phyloP scores from a whole-genome alignment of 352 stramenopile genomes.

The Blastocystis sp. region DNA sequence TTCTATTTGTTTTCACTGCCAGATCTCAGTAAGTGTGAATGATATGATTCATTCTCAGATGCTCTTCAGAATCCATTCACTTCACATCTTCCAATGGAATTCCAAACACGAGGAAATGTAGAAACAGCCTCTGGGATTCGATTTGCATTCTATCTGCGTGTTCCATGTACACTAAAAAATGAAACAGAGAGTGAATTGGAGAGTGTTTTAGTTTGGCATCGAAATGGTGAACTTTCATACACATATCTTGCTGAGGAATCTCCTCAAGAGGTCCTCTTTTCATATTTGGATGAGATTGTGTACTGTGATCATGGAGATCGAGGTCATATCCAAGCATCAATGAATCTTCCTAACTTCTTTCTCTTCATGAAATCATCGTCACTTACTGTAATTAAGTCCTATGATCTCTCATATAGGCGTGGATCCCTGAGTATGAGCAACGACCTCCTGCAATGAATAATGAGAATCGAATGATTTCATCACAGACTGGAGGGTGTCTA shows the following conservation, averaged over 20 bases:
- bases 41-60: not conserved
- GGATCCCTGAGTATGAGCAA: not conserved
- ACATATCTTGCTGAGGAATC: not conserved
- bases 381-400: not conserved
- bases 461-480: not conserved
- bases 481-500: not conserved
- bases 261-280: not conserved
- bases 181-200: not conserved
- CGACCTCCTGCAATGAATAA: not conserved
- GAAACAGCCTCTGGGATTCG: not conserved
- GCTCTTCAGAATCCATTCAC: not conserved
- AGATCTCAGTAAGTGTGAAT: not conserved
- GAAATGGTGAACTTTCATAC: not conserved
- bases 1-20: slow-evolving; percentile 5
- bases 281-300: not conserved
- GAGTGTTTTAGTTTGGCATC: not conserved
- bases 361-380: not conserved
- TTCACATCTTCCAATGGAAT: not conserved
- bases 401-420: not conserved
- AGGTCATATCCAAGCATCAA: not conserved
- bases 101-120: not conserved
- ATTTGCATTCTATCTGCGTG: not conserved
- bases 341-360: slow-evolving; percentile 9
- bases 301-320: slow-evolving; percentile 6
- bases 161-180: not conserved